These are phyloP conservation scores for Cornus controversa DNA, from an alignment of 148 eudicot genomes.

Conservation along the genomic window DNA sequence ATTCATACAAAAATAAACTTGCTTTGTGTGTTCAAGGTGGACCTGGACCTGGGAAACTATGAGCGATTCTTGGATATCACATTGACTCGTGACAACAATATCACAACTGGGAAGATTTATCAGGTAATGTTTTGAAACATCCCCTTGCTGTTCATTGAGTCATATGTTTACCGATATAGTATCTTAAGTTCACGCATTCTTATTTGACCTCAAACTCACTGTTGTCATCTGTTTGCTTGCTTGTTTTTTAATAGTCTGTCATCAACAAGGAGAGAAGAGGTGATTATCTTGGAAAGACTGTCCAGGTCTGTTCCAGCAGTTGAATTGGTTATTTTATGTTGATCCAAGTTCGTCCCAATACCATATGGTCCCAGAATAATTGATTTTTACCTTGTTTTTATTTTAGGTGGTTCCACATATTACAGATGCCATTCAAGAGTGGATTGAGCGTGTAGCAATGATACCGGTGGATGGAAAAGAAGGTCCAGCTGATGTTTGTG, in stretches of 20 bases:
- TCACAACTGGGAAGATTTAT: constrained; percentile 83
- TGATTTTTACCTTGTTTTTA: neutral
- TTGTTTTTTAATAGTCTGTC: constrained; percentile 48
- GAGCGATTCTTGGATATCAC: constrained; percentile 77
- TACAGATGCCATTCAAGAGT: constrained; percentile 79
- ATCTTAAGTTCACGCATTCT: neutral
- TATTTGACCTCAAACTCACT: neutral
- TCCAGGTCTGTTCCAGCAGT: constrained; percentile 44
- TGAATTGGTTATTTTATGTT: no score
- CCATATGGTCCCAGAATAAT: neutral
- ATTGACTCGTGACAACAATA: constrained; percentile 74
- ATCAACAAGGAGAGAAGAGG: constrained; percentile 86
- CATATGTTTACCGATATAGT: neutral
- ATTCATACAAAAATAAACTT: neutral
- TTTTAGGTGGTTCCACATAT: constrained; percentile 77
- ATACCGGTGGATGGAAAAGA: constrained; percentile 79
- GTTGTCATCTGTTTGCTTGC: constrained; percentile 5
- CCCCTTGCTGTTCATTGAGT: neutral
- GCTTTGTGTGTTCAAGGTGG: constrained; percentile 44
- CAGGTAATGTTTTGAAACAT: constrained; percentile 38
- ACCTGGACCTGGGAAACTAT: constrained; percentile 85
- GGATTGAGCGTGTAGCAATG: constrained; percentile 78
- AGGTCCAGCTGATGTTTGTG: constrained; percentile 85
- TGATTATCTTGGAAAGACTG: constrained; percentile 82
- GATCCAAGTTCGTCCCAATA: neutral